A percentile compares a stretch with the other conserved stretches of the same genome.
Conservation (phyloP, 2,329 filamentous ascomycete genomes). For the Neopestalotiopsis rosae region DNA sequence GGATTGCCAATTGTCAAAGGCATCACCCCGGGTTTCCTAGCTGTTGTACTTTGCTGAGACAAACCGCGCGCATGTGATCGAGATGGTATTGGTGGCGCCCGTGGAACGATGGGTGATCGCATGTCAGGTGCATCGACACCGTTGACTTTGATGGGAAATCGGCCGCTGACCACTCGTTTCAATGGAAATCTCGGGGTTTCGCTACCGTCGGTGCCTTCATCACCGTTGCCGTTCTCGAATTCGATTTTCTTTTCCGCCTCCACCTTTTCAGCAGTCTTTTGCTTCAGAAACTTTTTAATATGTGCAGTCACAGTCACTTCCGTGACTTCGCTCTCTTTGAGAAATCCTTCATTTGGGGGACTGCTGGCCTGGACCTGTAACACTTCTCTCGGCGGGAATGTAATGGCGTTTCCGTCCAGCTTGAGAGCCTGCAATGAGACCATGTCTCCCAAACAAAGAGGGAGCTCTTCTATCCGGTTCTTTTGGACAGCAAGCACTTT, state of each 20-base stretch:
- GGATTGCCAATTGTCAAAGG: constrained; percentile 71
- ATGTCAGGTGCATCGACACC: constrained; percentile 71
- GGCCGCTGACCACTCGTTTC: constrained; percentile 67
- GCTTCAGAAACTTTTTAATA: constrained; percentile 66
- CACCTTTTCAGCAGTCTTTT: constrained; percentile 51
- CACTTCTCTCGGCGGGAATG: constrained; percentile 76
- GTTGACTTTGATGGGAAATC: constrained; percentile 75
- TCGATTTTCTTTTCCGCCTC: constrained; percentile 56
- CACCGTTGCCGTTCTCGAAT: constrained; percentile 56
- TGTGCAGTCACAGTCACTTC: constrained; percentile 65
- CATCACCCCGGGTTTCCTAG: constrained; percentile 75
- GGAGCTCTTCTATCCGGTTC: constrained; percentile 85
- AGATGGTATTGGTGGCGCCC: constrained; percentile 78
- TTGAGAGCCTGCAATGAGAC: constrained; percentile 87
- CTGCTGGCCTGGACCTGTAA: constrained; percentile 63
- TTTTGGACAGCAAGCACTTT: constrained; percentile 89
- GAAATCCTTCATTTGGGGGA: constrained; percentile 58
- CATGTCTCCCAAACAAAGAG: constrained; percentile 87
- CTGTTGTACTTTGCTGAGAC: constrained; percentile 69
- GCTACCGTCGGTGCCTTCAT: constrained; percentile 73
- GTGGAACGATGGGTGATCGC: constrained; percentile 69
- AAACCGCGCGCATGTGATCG: constrained; percentile 81
- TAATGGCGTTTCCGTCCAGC: constrained; percentile 85
- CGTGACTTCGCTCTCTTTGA: constrained; percentile 68
- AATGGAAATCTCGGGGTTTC: constrained; percentile 78